A percentile compares a stretch with the other conserved stretches of the same genome.
Evolutionary conservation across 148 eudicot genomes (phyloP).

Genomic region (Limonium bicolor): DNA sequence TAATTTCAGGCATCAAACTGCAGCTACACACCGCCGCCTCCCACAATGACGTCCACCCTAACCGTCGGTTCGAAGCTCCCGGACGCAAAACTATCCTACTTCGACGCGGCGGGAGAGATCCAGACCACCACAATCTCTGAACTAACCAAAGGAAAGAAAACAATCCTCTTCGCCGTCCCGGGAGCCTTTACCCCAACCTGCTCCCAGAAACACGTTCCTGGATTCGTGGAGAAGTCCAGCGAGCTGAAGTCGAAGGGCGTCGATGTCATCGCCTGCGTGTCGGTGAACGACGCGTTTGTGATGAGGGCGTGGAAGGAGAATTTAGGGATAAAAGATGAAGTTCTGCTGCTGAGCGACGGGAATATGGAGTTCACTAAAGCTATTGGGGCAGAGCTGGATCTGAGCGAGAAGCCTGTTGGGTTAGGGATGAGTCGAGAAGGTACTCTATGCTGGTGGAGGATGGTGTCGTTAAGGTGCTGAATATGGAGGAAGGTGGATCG

Average conservation of each 20-base stretch:
- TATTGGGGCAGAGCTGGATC: slow-evolving; percentile 68
- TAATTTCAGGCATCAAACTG: too few species aligned
- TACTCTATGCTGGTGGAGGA: slow-evolving; percentile 72
- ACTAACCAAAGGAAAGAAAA: slow-evolving; percentile 45
- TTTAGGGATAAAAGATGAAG: slow-evolving; percentile 26
- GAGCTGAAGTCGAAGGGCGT: slow-evolving; percentile 62
- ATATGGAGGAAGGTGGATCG: slow-evolving; percentile 88
- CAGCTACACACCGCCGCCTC: slow-evolving; percentile 12
- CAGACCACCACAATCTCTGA: slow-evolving; percentile 51
- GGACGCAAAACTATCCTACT: slow-evolving; percentile 51
- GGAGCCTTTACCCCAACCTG: slow-evolving; percentile 95
- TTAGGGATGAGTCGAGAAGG: slow-evolving; percentile 68
- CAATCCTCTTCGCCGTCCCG: slow-evolving; percentile 73
- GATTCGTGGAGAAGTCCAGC: slow-evolving; percentile 46
- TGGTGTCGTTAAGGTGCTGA: slow-evolving; percentile 81
- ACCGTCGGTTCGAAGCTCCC: slow-evolving; percentile 58
- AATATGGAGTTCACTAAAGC: slow-evolving; percentile 69
- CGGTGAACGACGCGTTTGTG: slow-evolving; percentile 82
- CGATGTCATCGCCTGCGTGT: slow-evolving; percentile 60
- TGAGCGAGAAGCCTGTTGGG: slow-evolving; percentile 76
- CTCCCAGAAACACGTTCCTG: slow-evolving; percentile 82
- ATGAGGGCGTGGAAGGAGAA: slow-evolving; percentile 83
- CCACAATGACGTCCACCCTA: slow-evolving; percentile 39
- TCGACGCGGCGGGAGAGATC: slow-evolving; percentile 47
- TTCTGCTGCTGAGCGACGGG: slow-evolving; percentile 62